Conservation (phyloP, 495 filamentous ascomycete species). For the Trichoderma virens region DNA sequence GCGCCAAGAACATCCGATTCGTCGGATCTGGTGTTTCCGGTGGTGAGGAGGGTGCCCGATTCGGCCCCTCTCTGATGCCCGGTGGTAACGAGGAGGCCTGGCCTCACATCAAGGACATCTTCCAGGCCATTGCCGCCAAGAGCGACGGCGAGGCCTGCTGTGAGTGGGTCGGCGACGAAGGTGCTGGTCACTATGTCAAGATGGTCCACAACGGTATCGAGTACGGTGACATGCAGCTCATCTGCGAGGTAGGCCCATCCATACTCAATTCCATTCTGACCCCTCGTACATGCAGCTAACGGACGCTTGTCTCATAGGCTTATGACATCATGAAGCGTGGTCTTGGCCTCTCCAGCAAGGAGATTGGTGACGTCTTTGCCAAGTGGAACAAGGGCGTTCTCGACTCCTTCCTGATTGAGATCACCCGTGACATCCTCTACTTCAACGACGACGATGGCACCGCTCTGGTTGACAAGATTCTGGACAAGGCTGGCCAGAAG, state of each 20-base stretch:
- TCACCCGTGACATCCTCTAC: slow-evolving; percentile 95
- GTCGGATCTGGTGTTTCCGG: slow-evolving; percentile 97
- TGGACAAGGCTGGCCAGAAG: slow-evolving; percentile 98
- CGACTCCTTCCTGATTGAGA: slow-evolving; percentile 99
- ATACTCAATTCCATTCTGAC: too few species aligned
- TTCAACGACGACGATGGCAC: slow-evolving; percentile 91
- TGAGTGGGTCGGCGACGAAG: slow-evolving; percentile 99
- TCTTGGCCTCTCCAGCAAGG: slow-evolving; percentile 72
- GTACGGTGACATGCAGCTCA: slow-evolving; percentile 99
- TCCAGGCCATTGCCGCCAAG: slow-evolving; percentile 96
- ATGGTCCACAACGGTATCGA: slow-evolving; percentile 99
- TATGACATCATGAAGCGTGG: slow-evolving; percentile 99
- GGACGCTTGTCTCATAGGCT: slow-evolving; percentile 47
- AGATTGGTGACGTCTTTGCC: slow-evolving; percentile 88
- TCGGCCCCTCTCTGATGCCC: slow-evolving; percentile 95
- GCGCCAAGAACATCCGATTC: slow-evolving; percentile 83
- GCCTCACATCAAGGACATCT: slow-evolving; percentile 98
- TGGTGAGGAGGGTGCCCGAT: slow-evolving; percentile 97
- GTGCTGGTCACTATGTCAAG: slow-evolving; percentile 99
- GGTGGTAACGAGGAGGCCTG: slow-evolving; percentile 97
- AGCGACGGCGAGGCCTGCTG: slow-evolving; percentile 94
- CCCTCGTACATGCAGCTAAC: too few species aligned
- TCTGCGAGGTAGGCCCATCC: slow-evolving; percentile 90
- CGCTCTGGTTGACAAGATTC: slow-evolving; percentile 93
- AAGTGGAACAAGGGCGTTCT: slow-evolving; percentile 99